These are phyloP conservation scores for Picochlorum sp. DNA, from an alignment of 139 green algal genomes.

Conservation along the genomic window DNA sequence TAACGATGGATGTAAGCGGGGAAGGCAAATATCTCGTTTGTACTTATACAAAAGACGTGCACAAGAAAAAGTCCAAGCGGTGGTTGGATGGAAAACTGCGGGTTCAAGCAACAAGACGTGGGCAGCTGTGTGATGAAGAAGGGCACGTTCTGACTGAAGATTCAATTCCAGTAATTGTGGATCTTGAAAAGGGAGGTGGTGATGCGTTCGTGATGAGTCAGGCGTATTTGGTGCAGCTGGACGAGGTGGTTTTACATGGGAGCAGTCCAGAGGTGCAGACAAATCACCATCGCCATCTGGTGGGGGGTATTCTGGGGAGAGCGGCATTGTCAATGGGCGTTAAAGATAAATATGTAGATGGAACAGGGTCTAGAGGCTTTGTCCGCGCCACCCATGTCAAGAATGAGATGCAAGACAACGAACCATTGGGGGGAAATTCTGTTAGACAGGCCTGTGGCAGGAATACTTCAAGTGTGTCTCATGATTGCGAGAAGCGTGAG, in stretches of 20 bases:
- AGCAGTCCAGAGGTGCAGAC: too few species aligned
- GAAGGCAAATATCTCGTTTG: neutral
- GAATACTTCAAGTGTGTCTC: too few species aligned
- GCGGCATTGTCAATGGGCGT: too few species aligned
- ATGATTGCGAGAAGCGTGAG: too few species aligned
- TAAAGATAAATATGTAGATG: too few species aligned
- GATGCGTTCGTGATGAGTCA: neutral
- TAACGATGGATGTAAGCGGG: neutral
- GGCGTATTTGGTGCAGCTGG: neutral
- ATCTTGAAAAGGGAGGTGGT: neutral
- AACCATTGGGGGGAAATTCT: too few species aligned
- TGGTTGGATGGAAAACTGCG: constrained; percentile 16
- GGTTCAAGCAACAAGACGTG: neutral
- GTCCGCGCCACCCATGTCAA: too few species aligned
- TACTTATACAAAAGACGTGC: constrained; percentile 18
- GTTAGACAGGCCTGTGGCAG: too few species aligned
- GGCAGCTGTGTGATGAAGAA: neutral
- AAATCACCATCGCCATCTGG: too few species aligned
- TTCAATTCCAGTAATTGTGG: neutral
- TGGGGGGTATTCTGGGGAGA: too few species aligned
- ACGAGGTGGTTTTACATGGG: neutral
- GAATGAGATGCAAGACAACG: too few species aligned
- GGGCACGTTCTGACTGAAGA: neutral
- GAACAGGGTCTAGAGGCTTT: too few species aligned
- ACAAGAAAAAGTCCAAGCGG: constrained; percentile 19